Evolutionary conservation across 306 rosid species (phyloP), one percentile per base, ranked within the genome.

Genomic region (Nissolia schottii): DNA sequence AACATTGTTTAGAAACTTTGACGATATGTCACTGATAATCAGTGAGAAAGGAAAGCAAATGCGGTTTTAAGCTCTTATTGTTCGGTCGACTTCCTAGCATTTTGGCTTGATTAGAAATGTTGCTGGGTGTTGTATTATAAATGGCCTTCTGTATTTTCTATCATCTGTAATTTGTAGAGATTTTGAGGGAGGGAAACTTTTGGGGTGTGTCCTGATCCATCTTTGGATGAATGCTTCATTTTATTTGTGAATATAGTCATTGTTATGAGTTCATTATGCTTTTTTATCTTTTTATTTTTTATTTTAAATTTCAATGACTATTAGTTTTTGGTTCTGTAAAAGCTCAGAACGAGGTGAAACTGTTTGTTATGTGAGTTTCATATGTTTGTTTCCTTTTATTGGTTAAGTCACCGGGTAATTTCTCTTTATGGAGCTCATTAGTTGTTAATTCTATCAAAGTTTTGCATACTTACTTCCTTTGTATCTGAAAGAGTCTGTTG

Each of bases 171-270:
- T 64, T 43, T 51, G 32, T 41, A 20, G 51, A 29, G 54, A n/a
- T 54, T 45, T 28, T 8, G 13, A 0, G 35, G 4, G 14, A 55
- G 40, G 62, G 12, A 54, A 63, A 23, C 67, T 48, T 73, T 40
- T 49, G 27, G n/a, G 27, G 16, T 9, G 12, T 38, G 25, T 28
- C 54, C 8, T 31, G 27, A 53, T 25, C 67, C 49, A 64, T 54
- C 50, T 49, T 67, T 67, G 27, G 25, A 49, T 28, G 79, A 66
- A 48, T 79, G 66, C 45, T 50, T 66, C n/a, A n/a, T 18, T 65
- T 64, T 35, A 54, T 55, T 56, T 72, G 15, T 34, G 32, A 71
- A 8, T 24, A 18, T 71, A 29, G 12, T 68, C 10, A 24, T 18
- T 64, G 40, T 72, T 27, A 64, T 16, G 55, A 31, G 15, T 38